Percentiles rank a stretch among this genome's conserved stretches.
Evolutionary conservation across 2,329 filamentous ascomycete genomes (phyloP).

Genomic region (Penicillium corylophilum): DNA sequence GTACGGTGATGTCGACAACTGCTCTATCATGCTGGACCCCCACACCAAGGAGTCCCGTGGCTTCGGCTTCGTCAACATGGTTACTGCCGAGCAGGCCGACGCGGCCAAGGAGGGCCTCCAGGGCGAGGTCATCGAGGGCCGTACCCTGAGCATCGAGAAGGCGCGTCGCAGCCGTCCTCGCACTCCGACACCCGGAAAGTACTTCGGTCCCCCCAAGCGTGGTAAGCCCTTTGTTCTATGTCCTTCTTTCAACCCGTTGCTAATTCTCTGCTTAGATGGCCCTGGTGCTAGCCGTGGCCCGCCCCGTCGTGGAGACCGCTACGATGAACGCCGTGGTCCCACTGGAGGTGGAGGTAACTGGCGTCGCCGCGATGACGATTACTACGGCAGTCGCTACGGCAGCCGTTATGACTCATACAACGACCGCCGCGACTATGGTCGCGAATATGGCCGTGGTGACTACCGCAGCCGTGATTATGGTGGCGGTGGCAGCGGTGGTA

Average conservation of each 20-base stretch:
- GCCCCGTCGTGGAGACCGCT: conserved; percentile 47
- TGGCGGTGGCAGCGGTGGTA: conserved; percentile 48
- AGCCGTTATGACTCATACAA: conserved; percentile 50
- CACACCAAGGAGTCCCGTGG: conserved; percentile 98
- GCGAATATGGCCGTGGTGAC: conserved; percentile 60
- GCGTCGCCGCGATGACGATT: conserved; percentile 46
- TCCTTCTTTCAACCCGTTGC: conserved; percentile 3
- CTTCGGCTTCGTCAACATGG: conserved; percentile 99
- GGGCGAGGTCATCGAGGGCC: conserved; percentile 90
- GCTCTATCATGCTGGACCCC: conserved; percentile 98
- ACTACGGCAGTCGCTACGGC: conserved; percentile 44
- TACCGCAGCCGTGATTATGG: conserved; percentile 35
- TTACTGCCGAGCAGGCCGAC: conserved; percentile 89
- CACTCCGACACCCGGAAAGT: conserved; percentile 96
- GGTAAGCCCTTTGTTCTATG: conserved; percentile 58
- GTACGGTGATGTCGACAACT: conserved; percentile 98
- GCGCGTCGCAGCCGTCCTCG: conserved; percentile 91
- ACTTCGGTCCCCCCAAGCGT: conserved; percentile 97
- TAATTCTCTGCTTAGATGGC: conserved; percentile 29
- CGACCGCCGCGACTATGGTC: conserved; percentile 62
- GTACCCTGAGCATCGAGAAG: conserved; percentile 98
- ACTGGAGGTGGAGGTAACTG: conserved; percentile 52
- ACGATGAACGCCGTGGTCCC: conserved; percentile 55
- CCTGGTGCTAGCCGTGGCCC: conserved; percentile 38
- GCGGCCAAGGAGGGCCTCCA: conserved; percentile 95